phyloP scores from a whole-genome alignment of 805 yeast genomes.

The Nakazawaea wyomingensis region DNA sequence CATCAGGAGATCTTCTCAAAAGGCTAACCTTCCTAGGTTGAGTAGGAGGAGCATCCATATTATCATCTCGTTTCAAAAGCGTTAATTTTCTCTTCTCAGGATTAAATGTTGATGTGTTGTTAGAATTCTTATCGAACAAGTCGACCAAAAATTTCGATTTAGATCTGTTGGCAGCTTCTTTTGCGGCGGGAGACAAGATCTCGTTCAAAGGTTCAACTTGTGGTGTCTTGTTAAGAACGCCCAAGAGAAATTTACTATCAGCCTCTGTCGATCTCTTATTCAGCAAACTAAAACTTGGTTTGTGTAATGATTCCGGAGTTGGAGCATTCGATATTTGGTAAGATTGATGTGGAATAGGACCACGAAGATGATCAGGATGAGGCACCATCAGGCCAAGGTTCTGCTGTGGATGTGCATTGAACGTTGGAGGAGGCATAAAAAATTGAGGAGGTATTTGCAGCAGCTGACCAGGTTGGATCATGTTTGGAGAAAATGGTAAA shows the following conservation, averaged over 20 bases:
- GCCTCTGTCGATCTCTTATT: slow-evolving; percentile 26
- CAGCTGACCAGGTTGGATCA: slow-evolving; percentile 15
- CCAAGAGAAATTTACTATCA: slow-evolving; percentile 27
- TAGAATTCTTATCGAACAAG: slow-evolving; percentile 13
- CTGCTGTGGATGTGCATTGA: slow-evolving; percentile 17
- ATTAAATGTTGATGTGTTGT: not conserved
- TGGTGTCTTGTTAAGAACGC: slow-evolving; percentile 21
- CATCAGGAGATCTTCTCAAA: not conserved
- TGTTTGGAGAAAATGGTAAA: slow-evolving; percentile 15
- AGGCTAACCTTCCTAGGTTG: not conserved
- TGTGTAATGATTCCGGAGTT: slow-evolving; percentile 26
- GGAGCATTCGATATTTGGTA: slow-evolving; percentile 19
- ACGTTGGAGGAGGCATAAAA: slow-evolving; percentile 7
- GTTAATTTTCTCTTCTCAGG: too few species aligned
- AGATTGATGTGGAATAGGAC: slow-evolving; percentile 1
- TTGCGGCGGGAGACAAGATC: too few species aligned
- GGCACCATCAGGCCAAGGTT: not conserved
- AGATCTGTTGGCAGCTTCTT: slow-evolving; percentile 9
- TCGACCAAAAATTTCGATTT: slow-evolving; percentile 17
- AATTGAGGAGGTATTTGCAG: slow-evolving; percentile 2
- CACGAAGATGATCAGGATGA: too few species aligned
- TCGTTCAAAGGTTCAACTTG: too few species aligned
- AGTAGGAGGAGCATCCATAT: not conserved
- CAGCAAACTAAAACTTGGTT: slow-evolving; percentile 24
- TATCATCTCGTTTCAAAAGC: too few species aligned